Base-by-base conservation (phyloP, 2,329 filamentous ascomycete species). In the Xylariaceae sp. region DNA sequence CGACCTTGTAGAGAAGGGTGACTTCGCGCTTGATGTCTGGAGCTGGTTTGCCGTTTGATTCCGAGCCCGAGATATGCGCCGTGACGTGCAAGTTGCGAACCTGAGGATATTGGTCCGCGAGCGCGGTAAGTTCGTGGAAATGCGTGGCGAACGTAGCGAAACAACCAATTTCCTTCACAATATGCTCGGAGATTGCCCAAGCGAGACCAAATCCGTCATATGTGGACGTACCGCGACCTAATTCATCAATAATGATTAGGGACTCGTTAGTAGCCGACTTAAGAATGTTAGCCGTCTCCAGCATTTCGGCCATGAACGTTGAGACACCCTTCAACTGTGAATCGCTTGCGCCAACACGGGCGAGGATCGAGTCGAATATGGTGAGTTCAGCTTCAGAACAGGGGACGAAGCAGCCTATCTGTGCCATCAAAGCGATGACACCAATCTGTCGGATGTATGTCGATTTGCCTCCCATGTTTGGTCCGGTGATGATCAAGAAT, bases 251-350 rank as follows among this genome's bases (percentile, higher is more conserved):
- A 72, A 99, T 97, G 75, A 99, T 97, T 47, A 99, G 82, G 4
- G 91, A 96, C 70, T 99, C 94, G 26, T 88, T 85, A 0, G 94
- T 99, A 2, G 94, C 94, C 0, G 91, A 95, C 75, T 97, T 97
- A 68, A 99, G 86, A 61, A 99, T 99, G 70, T 97, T 97, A 62
- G 94, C 92, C 1, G 94, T 99, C 72, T 99, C 94, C 18, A 99
- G 83, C 94, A 99, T 99, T 76, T 99, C 94, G 1, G 94, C 94
- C 95, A 99, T 99, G 73, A 99, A 99, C 0, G 94, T 99, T 3
- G 91, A 96, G 2, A 99, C 94, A 29, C 94, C 94, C 75, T 97
- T 97, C 59, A 99, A 87, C 72, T 97, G 94, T 6, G 91, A 96
- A 74, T 99, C 95, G 64, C 89, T 94, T 6, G 94, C 95, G 35